phyloP scores from a whole-genome alignment of 768 basidiomycete species.

The Solioccasus polychromus region DNA sequence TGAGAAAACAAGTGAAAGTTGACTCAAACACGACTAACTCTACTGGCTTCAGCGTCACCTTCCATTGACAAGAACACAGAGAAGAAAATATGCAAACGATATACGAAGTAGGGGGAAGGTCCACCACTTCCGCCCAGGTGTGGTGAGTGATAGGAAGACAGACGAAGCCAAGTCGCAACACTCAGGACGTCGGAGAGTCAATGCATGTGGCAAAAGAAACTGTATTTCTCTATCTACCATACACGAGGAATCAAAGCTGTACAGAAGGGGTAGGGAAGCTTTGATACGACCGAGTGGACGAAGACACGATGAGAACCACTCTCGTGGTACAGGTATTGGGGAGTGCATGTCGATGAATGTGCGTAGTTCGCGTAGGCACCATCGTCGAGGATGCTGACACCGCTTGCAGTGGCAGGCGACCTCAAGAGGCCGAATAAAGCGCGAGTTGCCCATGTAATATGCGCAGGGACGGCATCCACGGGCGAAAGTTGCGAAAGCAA shows the following conservation, averaged over 20 bases:
- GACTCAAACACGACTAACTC: slow-evolving; percentile 44
- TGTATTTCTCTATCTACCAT: slow-evolving; percentile 36
- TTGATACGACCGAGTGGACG: slow-evolving; percentile 1
- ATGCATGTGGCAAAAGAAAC: slow-evolving; percentile 43
- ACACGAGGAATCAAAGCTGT: slow-evolving; percentile 25
- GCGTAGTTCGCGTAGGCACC: too few species aligned
- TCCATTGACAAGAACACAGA: slow-evolving; percentile 45
- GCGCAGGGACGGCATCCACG: too few species aligned
- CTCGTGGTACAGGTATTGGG: background rate
- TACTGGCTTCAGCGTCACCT: slow-evolving; percentile 43
- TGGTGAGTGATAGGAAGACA: slow-evolving; percentile 21
- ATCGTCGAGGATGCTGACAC: too few species aligned
- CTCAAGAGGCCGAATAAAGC: too few species aligned
- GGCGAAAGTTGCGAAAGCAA: background rate
- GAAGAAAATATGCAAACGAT: slow-evolving; percentile 17
- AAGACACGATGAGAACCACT: background rate
- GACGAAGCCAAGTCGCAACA: slow-evolving; percentile 32
- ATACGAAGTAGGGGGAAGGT: slow-evolving; percentile 10
- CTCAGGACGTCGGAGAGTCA: slow-evolving; percentile 53
- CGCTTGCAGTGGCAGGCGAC: too few species aligned
- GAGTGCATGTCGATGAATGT: too few species aligned
- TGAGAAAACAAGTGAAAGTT: slow-evolving; percentile 30
- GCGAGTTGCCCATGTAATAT: background rate
- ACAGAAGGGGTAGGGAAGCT: slow-evolving; percentile 14
- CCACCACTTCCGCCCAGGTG: slow-evolving; percentile 15